Percentiles rank a stretch among this genome's conserved stretches.
Conservation (phyloP, 2,329 filamentous ascomycete genomes). For the Aspergillus neoniger region DNA sequence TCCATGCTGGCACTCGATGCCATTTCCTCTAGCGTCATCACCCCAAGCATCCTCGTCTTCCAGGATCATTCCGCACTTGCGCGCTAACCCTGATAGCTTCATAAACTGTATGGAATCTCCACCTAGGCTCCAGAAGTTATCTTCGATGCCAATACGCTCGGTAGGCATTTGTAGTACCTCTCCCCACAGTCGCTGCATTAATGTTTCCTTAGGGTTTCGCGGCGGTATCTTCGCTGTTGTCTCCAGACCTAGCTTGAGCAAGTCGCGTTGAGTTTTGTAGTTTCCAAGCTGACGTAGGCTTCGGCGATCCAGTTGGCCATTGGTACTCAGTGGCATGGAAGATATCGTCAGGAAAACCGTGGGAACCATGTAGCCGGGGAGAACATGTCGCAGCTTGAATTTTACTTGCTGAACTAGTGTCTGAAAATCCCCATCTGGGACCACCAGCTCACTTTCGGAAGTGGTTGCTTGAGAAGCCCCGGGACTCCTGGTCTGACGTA, state of each 20-base stretch:
- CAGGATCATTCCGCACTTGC: not conserved
- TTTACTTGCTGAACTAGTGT: not conserved
- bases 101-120: not conserved
- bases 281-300: not conserved
- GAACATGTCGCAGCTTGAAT: not conserved
- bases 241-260: not conserved
- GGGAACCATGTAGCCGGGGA: not conserved
- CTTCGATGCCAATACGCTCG: not conserved
- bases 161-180: too few relatives aligned
- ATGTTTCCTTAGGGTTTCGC: not conserved
- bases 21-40: not conserved
- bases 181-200: too few relatives aligned
- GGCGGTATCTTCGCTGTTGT: not conserved
- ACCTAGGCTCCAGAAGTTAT: not conserved
- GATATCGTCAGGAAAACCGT: not conserved
- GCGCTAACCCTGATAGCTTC: not conserved
- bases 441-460: not conserved
- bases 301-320: not conserved
- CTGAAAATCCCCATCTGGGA: not conserved
- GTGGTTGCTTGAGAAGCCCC: not conserved
- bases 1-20: not conserved
- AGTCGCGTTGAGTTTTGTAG: too few relatives aligned
- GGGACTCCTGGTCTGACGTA: not conserved
- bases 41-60: not conserved
- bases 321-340: not conserved